Base-by-base conservation (phyloP, 1,284 basidiomycete genomes). In the Sanghuangporus weigelae region DNA sequence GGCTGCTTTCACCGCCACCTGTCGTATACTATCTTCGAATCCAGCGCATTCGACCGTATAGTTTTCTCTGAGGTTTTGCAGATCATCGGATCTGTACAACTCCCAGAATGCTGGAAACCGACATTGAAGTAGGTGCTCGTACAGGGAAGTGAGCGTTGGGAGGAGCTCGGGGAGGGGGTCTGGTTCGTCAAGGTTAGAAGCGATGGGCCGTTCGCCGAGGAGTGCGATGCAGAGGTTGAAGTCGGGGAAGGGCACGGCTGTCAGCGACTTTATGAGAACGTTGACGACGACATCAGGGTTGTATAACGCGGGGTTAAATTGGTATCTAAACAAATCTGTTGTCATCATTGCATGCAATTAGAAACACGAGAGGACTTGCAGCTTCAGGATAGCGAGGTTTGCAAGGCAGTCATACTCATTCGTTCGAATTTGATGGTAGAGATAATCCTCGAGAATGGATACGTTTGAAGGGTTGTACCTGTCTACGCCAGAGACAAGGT, bases 391-490 rank as follows among this genome's bases (percentile, higher is more conserved):
- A 54, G 93, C 92, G 38, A 95, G 80, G 77, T 98, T 97, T 58
- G 95, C 94, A 49, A 98, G 84, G 70, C 93, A 90, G 75, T 98
- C 96, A 72, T 97, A 97, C 72, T 95, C 90, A 70, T 90, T 88
- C 70, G 85, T 90, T 70, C 92, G 83, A 69, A 95, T 92, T 77
- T 98, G 95, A 73, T 93, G 87, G 73, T 90, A 92, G 64, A 98
- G 86, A 78, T 98, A 98, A 73, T 97, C 96, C 78, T 97, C 94
- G 65, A 98, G 86, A 67, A 95, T 92, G 49, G 86, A 82, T 65
- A 96, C 86, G 76, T 97, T 98, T 64, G 91, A 90, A 46, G 95
- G 95, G 77, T 98, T 98, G 78, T 98, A 98, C 67, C 95, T 87
- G 93, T 94, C 94, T 66, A 96, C 94, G 63, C 94, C 94, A 57